phyloP scores from a whole-genome alignment of 257 asterid genomes.

The Gentiana dahurica region DNA sequence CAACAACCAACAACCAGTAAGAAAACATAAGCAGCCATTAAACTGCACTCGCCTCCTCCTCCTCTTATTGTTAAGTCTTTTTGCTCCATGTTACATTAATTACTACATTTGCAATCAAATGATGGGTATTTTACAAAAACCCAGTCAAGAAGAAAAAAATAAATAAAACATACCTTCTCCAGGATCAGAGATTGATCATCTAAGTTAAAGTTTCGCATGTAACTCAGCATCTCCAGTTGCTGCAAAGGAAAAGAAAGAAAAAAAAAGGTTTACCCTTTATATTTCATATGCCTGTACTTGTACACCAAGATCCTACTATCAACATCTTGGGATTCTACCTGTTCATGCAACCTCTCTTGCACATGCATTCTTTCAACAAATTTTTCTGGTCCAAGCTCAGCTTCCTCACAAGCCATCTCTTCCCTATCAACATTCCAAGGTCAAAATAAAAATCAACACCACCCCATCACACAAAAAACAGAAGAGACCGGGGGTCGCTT shows the following conservation, averaged over 20 bases:
- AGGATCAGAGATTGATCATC: slow-evolving; percentile 79
- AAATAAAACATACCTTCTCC: slow-evolving; percentile 42
- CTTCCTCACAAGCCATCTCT: slow-evolving; percentile 90
- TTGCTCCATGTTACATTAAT: too few relatives aligned
- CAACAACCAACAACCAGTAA: neutral
- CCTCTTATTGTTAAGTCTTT: too few relatives aligned
- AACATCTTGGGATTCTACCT: slow-evolving; percentile 27
- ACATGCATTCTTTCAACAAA: slow-evolving; percentile 48
- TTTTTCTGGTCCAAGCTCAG: slow-evolving; percentile 72
- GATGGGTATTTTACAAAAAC: too few relatives aligned
- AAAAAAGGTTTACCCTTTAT: too few relatives aligned
- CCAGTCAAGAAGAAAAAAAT: too few relatives aligned
- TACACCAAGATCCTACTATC: slow-evolving; percentile 3
- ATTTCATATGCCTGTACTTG: neutral
- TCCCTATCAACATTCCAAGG: slow-evolving; percentile 37
- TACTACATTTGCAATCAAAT: too few relatives aligned
- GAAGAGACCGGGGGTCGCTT: too few relatives aligned
- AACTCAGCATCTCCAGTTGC: slow-evolving; percentile 85
- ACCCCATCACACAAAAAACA: too few relatives aligned
- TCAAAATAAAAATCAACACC: neutral
- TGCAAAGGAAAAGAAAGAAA: slow-evolving; percentile 9
- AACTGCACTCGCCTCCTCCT: too few relatives aligned
- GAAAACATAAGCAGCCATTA: neutral
- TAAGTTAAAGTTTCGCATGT: slow-evolving; percentile 60
- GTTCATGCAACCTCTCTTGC: slow-evolving; percentile 52